A percentile compares a stretch with the other conserved stretches of the same genome.
These are phyloP conservation scores for Groenewaldozyma tartarivorans DNA, from an alignment of 805 yeast genomes.

Conservation along the genomic window DNA sequence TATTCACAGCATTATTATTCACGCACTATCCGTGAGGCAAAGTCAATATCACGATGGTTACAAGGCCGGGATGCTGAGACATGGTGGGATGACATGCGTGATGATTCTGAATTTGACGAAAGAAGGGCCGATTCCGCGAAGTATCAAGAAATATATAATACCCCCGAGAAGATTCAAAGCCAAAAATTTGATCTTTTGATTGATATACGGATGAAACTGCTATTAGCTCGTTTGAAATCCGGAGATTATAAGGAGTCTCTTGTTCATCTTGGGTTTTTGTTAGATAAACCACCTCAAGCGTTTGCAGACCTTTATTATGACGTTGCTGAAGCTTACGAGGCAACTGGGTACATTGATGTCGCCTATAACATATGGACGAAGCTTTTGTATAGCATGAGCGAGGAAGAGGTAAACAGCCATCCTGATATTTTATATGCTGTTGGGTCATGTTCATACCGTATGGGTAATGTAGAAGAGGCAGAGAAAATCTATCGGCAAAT, in stretches of 20 bases:
- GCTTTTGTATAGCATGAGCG: not conserved
- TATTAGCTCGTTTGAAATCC: slow-evolving; percentile 52
- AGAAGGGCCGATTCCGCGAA: slow-evolving; percentile 33
- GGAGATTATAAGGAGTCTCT: slow-evolving; percentile 60
- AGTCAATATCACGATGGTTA: slow-evolving; percentile 74
- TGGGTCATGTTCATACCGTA: slow-evolving; percentile 60
- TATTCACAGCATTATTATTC: slow-evolving; percentile 56
- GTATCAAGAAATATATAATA: slow-evolving; percentile 4
- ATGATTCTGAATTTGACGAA: slow-evolving; percentile 79
- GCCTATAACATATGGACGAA: slow-evolving; percentile 54
- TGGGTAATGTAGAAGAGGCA: slow-evolving; percentile 37
- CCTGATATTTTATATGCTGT: slow-evolving; percentile 40
- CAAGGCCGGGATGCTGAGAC: slow-evolving; percentile 54
- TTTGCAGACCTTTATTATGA: slow-evolving; percentile 65
- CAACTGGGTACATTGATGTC: slow-evolving; percentile 58
- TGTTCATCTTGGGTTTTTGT: slow-evolving; percentile 52
- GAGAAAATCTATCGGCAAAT: slow-evolving; percentile 18
- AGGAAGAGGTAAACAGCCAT: slow-evolving; percentile 13
- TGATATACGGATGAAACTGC: slow-evolving; percentile 78
- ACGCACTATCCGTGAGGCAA: slow-evolving; percentile 55
- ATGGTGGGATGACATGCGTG: slow-evolving; percentile 55
- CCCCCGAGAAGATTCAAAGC: slow-evolving; percentile 3
- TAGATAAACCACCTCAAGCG: slow-evolving; percentile 47
- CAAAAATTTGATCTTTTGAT: slow-evolving; percentile 52
- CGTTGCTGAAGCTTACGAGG: slow-evolving; percentile 67